These are phyloP conservation scores for Cryptococcus sp. DNA, from an alignment of 1,284 basidiomycete genomes.

Conservation along the genomic window DNA sequence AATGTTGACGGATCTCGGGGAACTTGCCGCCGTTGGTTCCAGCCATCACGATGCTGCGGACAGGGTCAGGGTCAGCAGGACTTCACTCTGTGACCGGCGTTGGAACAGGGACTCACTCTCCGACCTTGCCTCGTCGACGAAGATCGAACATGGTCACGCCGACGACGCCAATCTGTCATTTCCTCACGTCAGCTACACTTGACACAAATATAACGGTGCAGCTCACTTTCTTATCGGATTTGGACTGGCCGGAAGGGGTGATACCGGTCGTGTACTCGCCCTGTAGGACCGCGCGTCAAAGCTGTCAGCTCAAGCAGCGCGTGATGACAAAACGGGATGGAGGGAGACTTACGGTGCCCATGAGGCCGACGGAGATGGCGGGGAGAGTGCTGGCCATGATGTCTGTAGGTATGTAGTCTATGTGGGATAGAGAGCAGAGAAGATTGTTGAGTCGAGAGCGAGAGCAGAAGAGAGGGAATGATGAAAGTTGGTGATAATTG, in stretches of 20 bases:
- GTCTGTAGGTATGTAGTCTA: too few relatives aligned
- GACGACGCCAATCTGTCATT: conserved; percentile 67
- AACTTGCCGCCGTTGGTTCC: conserved; percentile 60
- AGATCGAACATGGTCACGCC: conserved; percentile 88
- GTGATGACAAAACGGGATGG: background rate
- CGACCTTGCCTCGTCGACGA: conserved; percentile 76
- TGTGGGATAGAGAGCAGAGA: too few relatives aligned
- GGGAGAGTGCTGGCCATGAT: conserved; percentile 13
- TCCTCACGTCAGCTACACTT: background rate
- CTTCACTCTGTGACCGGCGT: too few relatives aligned
- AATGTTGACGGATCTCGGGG: conserved; percentile 76
- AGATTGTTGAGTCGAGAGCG: too few relatives aligned
- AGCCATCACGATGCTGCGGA: conserved; percentile 47
- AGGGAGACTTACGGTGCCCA: conserved; percentile 47
- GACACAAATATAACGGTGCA: background rate
- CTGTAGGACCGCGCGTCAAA: conserved; percentile 12
- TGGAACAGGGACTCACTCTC: conserved; percentile 38
- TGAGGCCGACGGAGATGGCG: conserved; percentile 49
- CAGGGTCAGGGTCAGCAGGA: too few relatives aligned
- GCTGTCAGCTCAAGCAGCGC: conserved; percentile 5
- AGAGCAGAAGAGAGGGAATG: too few relatives aligned
- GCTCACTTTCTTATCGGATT: conserved; percentile 85
- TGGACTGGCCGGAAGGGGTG: conserved; percentile 84
- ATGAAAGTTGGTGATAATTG: too few relatives aligned
- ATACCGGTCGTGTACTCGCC: conserved; percentile 87